Base-by-base conservation (phyloP, 2,329 filamentous ascomycete species). In the Fusarium napiforme region DNA sequence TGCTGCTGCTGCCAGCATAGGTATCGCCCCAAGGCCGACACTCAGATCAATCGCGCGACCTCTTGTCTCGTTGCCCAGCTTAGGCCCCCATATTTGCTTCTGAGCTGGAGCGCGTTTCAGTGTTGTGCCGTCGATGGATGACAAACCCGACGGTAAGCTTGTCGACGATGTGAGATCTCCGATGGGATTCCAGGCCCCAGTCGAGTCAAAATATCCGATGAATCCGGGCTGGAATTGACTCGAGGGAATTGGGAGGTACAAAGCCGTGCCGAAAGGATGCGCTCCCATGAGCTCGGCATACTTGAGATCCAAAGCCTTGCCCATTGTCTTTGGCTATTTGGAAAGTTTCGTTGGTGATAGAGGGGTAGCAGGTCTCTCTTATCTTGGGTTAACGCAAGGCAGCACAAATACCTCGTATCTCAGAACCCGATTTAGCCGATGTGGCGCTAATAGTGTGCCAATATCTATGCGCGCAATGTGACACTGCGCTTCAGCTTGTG, bases 391-490 rank as follows among this genome's bases (percentile, higher is more conserved):
- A 32, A 10, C 12, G 12, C 23, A 28, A 32, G 18, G 23, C 23
- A 43, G 39, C 37, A 45, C 53, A 45, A 45, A 45, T 45, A 19
- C 39, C 53, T 45, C 53, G 55, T 57, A 57, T 28, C 9, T 28
- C 26, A 56, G 12, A 5, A 23, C 18, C 55, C 30, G 39, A n/a
- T 15, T 46, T 34, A 34, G 39, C 55, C 55, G 55, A 15, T 15
- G 55, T 46, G 55, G 55, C 55, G 55, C 30, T n/a, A n/a, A 57
- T 57, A n/a, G 28, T 26, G 37, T 19, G 7, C 39, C 30, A 46
- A 57, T 57, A 57, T 57, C 36, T 34, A 57, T 46, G 55, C 55
- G 7, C 37, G 16, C 21, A 28, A 9, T 57, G 55, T 57, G 11
- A 28, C 55, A 46, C 32, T 46, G n/a, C 39, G 10, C 21, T 45